Evolutionary conservation across 805 yeast genomes (phyloP).

Genomic region (Hanseniaspora clermontiae): DNA sequence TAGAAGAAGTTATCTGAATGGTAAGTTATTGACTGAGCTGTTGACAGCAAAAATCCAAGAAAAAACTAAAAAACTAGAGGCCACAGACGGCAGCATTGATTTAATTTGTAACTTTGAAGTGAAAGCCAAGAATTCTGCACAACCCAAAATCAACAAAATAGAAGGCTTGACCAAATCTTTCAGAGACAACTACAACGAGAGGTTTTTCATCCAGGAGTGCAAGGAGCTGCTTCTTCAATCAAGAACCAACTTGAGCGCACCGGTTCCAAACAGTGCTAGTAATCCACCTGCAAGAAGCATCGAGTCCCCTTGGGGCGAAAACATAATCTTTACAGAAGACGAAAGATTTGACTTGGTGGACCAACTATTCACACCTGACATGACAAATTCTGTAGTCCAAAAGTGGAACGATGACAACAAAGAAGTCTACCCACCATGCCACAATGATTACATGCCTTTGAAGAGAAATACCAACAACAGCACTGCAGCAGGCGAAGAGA

Average conservation of each 20-base stretch:
- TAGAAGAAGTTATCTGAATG: slow-evolving; percentile 61
- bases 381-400: slow-evolving; percentile 30
- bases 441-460: slow-evolving; percentile 61
- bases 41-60: slow-evolving; percentile 24
- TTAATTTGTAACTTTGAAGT: slow-evolving; percentile 26
- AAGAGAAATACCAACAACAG: slow-evolving; percentile 38
- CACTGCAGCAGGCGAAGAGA: slow-evolving; percentile 18
- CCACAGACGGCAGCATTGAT: slow-evolving; percentile 14
- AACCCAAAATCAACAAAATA: slow-evolving; percentile 17
- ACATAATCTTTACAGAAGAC: slow-evolving; percentile 45
- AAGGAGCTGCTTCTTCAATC: slow-evolving; percentile 58
- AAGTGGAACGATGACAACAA: slow-evolving; percentile 31
- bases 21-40: slow-evolving; percentile 38
- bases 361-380: slow-evolving; percentile 52
- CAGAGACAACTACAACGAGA: slow-evolving; percentile 42
- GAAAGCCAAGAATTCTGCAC: slow-evolving; percentile 18
- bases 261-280: slow-evolving; percentile 19
- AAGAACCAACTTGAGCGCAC: slow-evolving; percentile 21
- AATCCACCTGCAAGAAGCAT: slow-evolving; percentile 34
- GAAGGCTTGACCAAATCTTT: slow-evolving; percentile 30
- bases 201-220: slow-evolving; percentile 50
- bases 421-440: slow-evolving; percentile 43
- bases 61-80: slow-evolving; percentile 17
- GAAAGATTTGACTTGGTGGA: slow-evolving; percentile 53
- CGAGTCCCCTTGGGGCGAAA: slow-evolving; percentile 69